Evolutionary conservation across 2,329 filamentous ascomycete species (phyloP).

Genomic region (Myriosclerotinia curreyana): DNA sequence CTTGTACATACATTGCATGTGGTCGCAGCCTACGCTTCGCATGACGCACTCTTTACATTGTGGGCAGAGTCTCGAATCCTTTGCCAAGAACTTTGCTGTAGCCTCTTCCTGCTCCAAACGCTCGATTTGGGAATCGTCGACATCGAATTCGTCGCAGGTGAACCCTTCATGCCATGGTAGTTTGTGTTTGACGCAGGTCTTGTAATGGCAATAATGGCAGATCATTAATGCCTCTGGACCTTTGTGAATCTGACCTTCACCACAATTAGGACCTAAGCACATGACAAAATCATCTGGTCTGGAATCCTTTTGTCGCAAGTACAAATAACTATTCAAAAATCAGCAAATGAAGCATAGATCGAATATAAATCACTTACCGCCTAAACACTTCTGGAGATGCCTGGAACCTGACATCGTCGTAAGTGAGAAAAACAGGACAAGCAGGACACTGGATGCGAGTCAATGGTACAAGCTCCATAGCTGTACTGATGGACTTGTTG

Average conservation of each 20-base stretch:
- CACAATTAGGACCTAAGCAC: constrained; percentile 30
- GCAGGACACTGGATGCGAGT: constrained; percentile 14
- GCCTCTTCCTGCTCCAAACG: constrained; percentile 33
- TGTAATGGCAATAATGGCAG: constrained; percentile 29
- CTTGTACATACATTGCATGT: constrained; percentile 28
- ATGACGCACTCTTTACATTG: constrained; percentile 29
- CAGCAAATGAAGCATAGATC: neutral
- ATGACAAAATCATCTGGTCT: constrained; percentile 4
- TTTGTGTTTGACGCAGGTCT: constrained; percentile 30
- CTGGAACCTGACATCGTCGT: neutral
- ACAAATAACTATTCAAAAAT: neutral
- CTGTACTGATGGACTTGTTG: constrained; percentile 6
- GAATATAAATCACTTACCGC: constrained; percentile 3
- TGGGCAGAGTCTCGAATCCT: constrained; percentile 29
- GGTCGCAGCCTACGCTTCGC: constrained; percentile 30
- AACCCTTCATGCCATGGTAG: constrained; percentile 32
- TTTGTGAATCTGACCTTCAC: constrained; percentile 27
- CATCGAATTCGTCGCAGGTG: constrained; percentile 33
- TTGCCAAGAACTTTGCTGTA: constrained; percentile 31
- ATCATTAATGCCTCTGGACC: constrained; percentile 27
- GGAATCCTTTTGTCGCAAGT: constrained; percentile 6
- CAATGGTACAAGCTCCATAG: constrained; percentile 3
- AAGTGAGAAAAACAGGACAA: constrained; percentile 5
- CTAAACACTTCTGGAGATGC: neutral
- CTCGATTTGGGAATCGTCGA: constrained; percentile 29